phyloP scores from a whole-genome alignment of 108 stramenopile species.

The Pseudonitzschia pungens region DNA sequence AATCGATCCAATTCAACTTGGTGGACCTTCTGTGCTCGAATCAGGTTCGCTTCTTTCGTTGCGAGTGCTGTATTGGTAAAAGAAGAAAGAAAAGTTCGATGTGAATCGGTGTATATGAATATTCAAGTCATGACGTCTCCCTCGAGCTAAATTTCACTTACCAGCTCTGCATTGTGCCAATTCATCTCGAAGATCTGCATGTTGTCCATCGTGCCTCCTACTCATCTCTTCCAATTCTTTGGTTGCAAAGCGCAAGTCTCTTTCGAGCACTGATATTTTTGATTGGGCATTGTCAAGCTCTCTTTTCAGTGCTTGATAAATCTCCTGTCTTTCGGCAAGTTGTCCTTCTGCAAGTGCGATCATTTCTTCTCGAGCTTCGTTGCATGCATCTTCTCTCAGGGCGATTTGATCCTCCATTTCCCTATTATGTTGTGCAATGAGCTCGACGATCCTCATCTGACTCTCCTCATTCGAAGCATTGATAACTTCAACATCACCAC shows the following conservation, averaged over 20 bases:
- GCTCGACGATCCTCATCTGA: slow-evolving; percentile 19
- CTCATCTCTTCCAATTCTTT: slow-evolving; percentile 21
- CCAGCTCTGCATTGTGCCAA: slow-evolving; percentile 48
- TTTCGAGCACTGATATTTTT: slow-evolving; percentile 35
- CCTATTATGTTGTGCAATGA: slow-evolving; percentile 33
- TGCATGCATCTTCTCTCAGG: slow-evolving; percentile 38
- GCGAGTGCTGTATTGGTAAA: slow-evolving; percentile 16
- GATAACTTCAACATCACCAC: slow-evolving; percentile 16
- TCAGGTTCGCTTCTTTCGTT: slow-evolving; percentile 28
- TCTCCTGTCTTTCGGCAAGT: slow-evolving; percentile 47
- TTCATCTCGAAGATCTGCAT: slow-evolving; percentile 35
- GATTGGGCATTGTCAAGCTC: slow-evolving; percentile 39
- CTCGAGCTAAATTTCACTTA: neutral
- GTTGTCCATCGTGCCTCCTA: slow-evolving; percentile 33
- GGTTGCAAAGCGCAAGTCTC: slow-evolving; percentile 37
- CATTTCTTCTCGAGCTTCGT: slow-evolving; percentile 50
- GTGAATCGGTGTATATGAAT: neutral
- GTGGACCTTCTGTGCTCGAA: slow-evolving; percentile 30
- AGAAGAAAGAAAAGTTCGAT: neutral
- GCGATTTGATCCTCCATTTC: slow-evolving; percentile 34
- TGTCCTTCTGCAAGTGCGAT: slow-evolving; percentile 53
- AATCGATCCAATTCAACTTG: slow-evolving; percentile 31
- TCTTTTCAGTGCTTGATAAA: slow-evolving; percentile 51
- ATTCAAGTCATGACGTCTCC: neutral
- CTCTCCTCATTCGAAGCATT: slow-evolving; percentile 14